Percentiles rank a stretch among this genome's conserved stretches.
phyloP scores from a whole-genome alignment of 83 land plant species.

The Picea abies region DNA sequence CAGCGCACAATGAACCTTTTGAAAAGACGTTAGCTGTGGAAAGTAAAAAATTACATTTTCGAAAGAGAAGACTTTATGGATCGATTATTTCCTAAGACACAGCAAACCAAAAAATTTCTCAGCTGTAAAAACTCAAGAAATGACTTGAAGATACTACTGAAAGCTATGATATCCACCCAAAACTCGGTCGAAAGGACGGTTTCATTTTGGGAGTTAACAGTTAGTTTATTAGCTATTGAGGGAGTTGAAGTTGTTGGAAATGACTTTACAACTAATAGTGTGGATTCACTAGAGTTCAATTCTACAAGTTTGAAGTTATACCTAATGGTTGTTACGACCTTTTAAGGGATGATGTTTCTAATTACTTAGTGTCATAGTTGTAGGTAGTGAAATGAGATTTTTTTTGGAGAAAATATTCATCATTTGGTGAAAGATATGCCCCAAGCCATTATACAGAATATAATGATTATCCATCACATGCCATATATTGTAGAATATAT shows the following conservation, averaged over 20 bases:
- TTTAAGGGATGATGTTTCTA: slow-evolving; percentile 4
- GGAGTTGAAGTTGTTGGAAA: neutral
- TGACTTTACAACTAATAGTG: neutral
- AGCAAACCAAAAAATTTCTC: too few relatives aligned
- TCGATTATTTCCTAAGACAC: too few relatives aligned
- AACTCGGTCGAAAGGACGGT: too few relatives aligned
- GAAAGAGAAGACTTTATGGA: too few relatives aligned
- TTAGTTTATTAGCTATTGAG: slow-evolving; percentile 17
- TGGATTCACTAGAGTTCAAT: slow-evolving; percentile 12
- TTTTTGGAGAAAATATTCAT: slow-evolving; percentile 1
- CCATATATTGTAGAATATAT: slow-evolving; percentile 19
- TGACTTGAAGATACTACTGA: too few relatives aligned
- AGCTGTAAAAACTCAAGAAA: too few relatives aligned
- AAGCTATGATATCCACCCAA: too few relatives aligned
- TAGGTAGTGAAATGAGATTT: too few relatives aligned
- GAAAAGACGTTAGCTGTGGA: too few relatives aligned
- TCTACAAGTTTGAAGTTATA: slow-evolving; percentile 10
- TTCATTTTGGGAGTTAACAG: too few relatives aligned
- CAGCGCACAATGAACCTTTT: too few relatives aligned
- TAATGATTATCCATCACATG: neutral
- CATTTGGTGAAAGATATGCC: slow-evolving; percentile 18
- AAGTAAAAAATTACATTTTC: too few relatives aligned
- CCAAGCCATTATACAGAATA: slow-evolving; percentile 20
- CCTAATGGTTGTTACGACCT: slow-evolving; percentile 13
- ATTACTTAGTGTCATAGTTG: neutral